phyloP scores from a whole-genome alignment of 2,329 filamentous ascomycete species.

The Leptosphaerulina australis region DNA sequence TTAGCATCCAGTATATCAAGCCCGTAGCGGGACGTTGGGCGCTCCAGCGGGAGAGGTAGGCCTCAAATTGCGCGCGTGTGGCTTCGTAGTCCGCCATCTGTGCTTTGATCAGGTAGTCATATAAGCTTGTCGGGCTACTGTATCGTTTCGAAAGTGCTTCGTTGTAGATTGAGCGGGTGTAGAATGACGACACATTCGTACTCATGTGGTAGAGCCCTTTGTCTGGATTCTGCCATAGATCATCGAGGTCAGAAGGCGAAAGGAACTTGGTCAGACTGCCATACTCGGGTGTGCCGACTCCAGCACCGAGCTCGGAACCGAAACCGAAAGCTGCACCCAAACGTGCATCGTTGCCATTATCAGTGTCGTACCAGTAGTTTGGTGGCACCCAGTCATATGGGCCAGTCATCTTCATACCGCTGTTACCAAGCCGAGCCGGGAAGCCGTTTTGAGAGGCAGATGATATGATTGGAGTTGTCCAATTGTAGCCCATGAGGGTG shows the following conservation, averaged over 20 bases:
- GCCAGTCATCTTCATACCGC: slow-evolving; percentile 70
- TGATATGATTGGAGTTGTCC: slow-evolving; percentile 63
- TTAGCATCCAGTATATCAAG: slow-evolving; percentile 71
- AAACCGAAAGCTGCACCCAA: slow-evolving; percentile 67
- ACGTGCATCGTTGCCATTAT: slow-evolving; percentile 54
- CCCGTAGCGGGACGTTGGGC: slow-evolving; percentile 62
- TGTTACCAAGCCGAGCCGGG: slow-evolving; percentile 58
- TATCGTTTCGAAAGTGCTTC: slow-evolving; percentile 59
- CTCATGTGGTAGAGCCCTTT: slow-evolving; percentile 67
- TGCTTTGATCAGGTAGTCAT: slow-evolving; percentile 65
- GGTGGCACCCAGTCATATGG: slow-evolving; percentile 71
- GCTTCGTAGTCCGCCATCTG: slow-evolving; percentile 71
- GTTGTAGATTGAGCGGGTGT: slow-evolving; percentile 64
- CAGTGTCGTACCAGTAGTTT: slow-evolving; percentile 66
- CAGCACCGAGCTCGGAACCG: slow-evolving; percentile 66
- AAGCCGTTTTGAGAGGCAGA: slow-evolving; percentile 63
- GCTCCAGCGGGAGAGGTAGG: slow-evolving; percentile 59
- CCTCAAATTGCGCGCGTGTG: slow-evolving; percentile 65
- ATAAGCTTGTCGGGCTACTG: slow-evolving; percentile 58
- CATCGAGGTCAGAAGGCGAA: slow-evolving; percentile 56
- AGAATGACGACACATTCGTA: slow-evolving; percentile 61
- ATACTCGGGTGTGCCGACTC: slow-evolving; percentile 66
- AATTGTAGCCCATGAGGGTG: slow-evolving; percentile 58
- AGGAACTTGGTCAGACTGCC: slow-evolving; percentile 62
- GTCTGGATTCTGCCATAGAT: slow-evolving; percentile 62